A percentile compares a stretch with the other conserved stretches of the same genome.
phyloP scores from a whole-genome alignment of 805 yeast genomes.

The Candida argentea region DNA sequence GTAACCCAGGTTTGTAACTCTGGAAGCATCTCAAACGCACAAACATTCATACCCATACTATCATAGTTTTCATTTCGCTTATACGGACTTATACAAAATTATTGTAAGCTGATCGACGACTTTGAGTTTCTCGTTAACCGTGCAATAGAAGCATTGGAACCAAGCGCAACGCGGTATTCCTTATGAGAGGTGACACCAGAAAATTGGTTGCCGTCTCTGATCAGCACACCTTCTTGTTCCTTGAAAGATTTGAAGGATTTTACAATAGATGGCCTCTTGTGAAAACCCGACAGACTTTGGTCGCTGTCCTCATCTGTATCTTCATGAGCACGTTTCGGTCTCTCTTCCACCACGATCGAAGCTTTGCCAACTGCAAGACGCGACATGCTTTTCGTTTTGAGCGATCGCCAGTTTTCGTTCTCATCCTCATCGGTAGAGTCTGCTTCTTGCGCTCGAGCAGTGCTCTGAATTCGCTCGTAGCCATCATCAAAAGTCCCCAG shows the following conservation, averaged over 20 bases:
- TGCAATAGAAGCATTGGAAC: conserved; percentile 49
- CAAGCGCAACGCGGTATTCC: conserved; percentile 44
- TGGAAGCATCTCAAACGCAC: too few species aligned
- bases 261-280: conserved; percentile 36
- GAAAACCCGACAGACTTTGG: conserved; percentile 27
- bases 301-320: conserved; percentile 16
- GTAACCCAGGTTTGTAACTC: too few species aligned
- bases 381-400: conserved; percentile 33
- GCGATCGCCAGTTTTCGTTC: conserved; percentile 32
- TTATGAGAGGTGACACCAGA: conserved; percentile 44
- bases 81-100: too few species aligned
- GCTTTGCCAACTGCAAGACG: conserved; percentile 16
- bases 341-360: conserved; percentile 12
- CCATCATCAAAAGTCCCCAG: conserved; percentile 18
- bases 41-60: too few species aligned
- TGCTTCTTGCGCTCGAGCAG: conserved; percentile 28
- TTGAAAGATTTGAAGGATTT: conserved; percentile 34
- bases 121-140: conserved; percentile 36
- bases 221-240: conserved; percentile 27
- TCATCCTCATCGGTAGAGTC: conserved; percentile 25
- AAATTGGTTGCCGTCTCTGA: conserved; percentile 28
- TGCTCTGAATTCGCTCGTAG: conserved; percentile 20
- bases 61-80: too few species aligned
- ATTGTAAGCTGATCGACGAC: too few species aligned
- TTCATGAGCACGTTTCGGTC: conserved; percentile 8